Percentiles rank a stretch among this genome's conserved stretches.
Evolutionary conservation across 164 flowering plant genomes (phyloP).

Genomic region (Pachysandra terminalis): DNA sequence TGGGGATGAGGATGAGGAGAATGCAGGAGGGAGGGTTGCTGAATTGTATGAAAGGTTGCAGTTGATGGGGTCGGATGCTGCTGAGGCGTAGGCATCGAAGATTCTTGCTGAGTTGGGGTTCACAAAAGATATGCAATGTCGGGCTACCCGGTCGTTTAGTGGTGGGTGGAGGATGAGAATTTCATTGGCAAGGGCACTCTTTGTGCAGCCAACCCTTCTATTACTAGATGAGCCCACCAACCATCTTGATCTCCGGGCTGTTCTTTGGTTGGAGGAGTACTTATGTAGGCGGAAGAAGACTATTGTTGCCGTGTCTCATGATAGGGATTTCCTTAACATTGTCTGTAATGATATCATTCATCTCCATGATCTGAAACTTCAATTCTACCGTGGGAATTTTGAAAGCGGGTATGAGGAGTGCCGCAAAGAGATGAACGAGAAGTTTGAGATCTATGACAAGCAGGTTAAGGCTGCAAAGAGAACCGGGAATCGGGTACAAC

Average conservation of each 20-base stretch:
- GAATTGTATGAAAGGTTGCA: constrained; percentile 64
- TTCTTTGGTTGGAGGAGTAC: constrained; percentile 79
- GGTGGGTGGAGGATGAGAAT: constrained; percentile 97
- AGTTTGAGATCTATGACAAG: constrained; percentile 57
- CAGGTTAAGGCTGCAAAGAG: constrained; percentile 69
- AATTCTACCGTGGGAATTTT: constrained; percentile 67
- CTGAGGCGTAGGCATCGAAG: constrained; percentile 77
- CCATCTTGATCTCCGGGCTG: constrained; percentile 77
- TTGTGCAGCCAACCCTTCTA: constrained; percentile 77
- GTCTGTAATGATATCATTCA: constrained; percentile 75
- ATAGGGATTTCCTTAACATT: constrained; percentile 68
- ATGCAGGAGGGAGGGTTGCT: constrained; percentile 59
- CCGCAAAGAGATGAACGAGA: constrained; percentile 67
- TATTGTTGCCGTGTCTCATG: constrained; percentile 73
- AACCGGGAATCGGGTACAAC: constrained; percentile 55
- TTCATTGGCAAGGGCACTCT: constrained; percentile 76
- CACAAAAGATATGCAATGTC: constrained; percentile 67
- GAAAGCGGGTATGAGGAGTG: constrained; percentile 72
- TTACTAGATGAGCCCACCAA: constrained; percentile 81
- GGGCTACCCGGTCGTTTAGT: constrained; percentile 61
- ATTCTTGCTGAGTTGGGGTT: constrained; percentile 82
- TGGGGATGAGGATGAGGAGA: constrained; percentile 28
- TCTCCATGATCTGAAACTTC: constrained; percentile 69
- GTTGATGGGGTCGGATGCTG: constrained; percentile 66
- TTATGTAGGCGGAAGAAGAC: constrained; percentile 76